Conservation (phyloP, 1,284 basidiomycete species). For the Phenoliferia sp. region DNA sequence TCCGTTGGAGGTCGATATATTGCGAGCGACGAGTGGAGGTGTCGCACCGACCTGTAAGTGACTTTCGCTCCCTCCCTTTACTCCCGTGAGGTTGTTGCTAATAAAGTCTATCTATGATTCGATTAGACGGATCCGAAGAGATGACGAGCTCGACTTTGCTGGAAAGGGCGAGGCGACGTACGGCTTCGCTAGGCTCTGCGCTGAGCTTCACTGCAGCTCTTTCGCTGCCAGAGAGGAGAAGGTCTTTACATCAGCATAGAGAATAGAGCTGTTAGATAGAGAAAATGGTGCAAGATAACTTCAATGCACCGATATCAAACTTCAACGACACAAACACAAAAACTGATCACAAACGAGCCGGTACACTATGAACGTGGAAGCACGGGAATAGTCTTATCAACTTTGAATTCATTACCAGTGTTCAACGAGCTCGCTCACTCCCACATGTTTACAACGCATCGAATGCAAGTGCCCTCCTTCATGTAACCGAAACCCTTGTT, state of each 20-base stretch:
- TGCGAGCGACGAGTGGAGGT: neutral
- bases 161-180: neutral
- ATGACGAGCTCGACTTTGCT: neutral
- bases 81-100: neutral
- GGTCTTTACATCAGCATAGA: neutral
- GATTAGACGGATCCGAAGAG: neutral
- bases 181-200: neutral
- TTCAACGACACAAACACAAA: neutral
- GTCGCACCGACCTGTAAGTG: neutral
- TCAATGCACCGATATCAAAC: neutral
- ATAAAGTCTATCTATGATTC: neutral
- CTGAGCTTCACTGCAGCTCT: neutral
- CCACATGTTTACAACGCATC: conserved; percentile 38
- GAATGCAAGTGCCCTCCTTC: conserved; percentile 44
- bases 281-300: neutral
- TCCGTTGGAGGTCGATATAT: neutral
- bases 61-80: no score
- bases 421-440: neutral
- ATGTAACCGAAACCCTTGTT: conserved; percentile 46
- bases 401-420: neutral
- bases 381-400: neutral
- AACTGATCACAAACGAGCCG: neutral
- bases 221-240: neutral
- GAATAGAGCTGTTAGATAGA: neutral
- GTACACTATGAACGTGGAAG: neutral